Evolutionary conservation across 192 early-diverging fungal genomes (phyloP), one percentile per base, ranked within the genome.

Genomic region (Diversispora epigaea): DNA sequence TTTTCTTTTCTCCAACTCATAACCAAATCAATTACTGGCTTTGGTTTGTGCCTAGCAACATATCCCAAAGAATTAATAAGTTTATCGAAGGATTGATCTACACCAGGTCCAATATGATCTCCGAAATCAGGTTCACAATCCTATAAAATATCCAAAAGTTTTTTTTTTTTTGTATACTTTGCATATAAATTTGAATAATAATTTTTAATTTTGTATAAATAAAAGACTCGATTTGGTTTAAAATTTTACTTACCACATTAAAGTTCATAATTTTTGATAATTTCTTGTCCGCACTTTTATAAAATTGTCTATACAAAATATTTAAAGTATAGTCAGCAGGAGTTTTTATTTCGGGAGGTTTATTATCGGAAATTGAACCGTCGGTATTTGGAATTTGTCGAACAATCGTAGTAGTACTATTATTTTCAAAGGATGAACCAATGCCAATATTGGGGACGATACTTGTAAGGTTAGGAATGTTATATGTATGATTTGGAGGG

Each of bases 41-140:
- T 92, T 17, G 96, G 95, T 73, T 92, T 91, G 71, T 93, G 91
- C 45, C 91, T 86, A 3, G 95, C 92, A 45, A 95, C 79, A 49
- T 89, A 88, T 1, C 93, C 95, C 9, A 99, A 78, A 12, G 93
- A 91, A 41, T 84, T 80, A 39, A 97, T 73, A 0, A 94, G 82
- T 21, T 89, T 88, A 78, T 99, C 97, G 76, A 99, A 96, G 8
- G 83, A 77, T 6, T 84, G 77, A 80, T 99, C 95, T 6, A 80
- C 88, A 7, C 89, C 92, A 10, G 79, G 80, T 19, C 89, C 88
- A 21, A 94, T 77, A 41, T 86, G 81, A 44, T 79, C 79, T 25
- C 83, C 55, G 47, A 94, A 79, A 60, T 90, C 89, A 6, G 88
- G 82, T 69, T 93, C 90, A 54, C 83, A 80, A 62, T 94, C 91